Conservation (phyloP, 306 rosid species). For the Malus fusca region DNA sequence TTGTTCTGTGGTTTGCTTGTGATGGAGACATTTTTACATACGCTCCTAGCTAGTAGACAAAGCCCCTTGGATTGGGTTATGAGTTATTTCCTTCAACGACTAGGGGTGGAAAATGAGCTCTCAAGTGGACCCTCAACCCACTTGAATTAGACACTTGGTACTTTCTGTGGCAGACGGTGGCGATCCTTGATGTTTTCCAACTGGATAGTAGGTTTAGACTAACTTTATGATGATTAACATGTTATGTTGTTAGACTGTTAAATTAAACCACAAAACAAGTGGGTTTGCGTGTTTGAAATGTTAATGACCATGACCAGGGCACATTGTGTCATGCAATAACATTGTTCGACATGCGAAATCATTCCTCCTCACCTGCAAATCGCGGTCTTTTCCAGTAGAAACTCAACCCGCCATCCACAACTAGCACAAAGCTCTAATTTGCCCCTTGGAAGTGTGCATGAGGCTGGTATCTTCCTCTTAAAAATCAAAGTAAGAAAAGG, state of each 20-base stretch:
- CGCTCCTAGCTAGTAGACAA: neutral
- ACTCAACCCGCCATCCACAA: neutral
- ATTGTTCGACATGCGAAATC: too few relatives aligned
- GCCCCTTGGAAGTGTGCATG: neutral
- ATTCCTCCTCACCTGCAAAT: too few relatives aligned
- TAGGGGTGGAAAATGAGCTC: neutral
- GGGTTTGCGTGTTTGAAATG: neutral
- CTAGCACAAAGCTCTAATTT: neutral
- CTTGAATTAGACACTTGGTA: neutral
- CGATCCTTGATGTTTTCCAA: neutral
- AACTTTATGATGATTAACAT: neutral
- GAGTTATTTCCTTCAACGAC: neutral
- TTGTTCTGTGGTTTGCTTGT: conserved; percentile 1
- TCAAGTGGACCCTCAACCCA: neutral
- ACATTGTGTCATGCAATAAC: neutral
- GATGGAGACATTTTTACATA: neutral
- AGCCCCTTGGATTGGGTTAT: neutral
- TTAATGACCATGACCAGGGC: neutral
- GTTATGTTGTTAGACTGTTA: neutral
- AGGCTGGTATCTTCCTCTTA: neutral
- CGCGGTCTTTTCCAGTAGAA: neutral
- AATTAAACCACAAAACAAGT: neutral
- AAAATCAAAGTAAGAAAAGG: neutral
- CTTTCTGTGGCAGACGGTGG: neutral
- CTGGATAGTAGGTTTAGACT: too few relatives aligned